phyloP scores from a whole-genome alignment of 2,329 filamentous ascomycete species.

The Colletotrichum musicola region DNA sequence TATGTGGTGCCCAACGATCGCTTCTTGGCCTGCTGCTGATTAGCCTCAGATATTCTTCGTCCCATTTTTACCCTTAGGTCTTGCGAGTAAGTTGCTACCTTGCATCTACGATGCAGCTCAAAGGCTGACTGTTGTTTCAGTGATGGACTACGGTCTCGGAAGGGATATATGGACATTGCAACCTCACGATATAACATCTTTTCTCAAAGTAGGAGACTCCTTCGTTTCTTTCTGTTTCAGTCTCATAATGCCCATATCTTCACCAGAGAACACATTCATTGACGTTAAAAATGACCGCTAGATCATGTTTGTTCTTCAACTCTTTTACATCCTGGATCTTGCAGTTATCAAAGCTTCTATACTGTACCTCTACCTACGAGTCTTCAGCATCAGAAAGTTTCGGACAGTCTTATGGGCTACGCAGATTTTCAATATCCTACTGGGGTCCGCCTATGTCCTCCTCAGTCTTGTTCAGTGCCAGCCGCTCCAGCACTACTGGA shows the following conservation, averaged over 20 bases:
- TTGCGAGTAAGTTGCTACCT: background rate
- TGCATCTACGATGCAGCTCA: too few species aligned
- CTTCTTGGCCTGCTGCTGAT: background rate
- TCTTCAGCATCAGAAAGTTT: constrained; percentile 6
- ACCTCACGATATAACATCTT: background rate
- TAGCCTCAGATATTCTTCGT: background rate
- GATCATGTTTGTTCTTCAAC: constrained; percentile 4
- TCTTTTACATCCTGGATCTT: constrained; percentile 6
- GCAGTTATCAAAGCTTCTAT: constrained; percentile 18
- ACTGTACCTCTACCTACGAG: background rate
- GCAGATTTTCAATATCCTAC: constrained; percentile 1
- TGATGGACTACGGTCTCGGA: constrained; percentile 6
- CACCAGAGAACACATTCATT: background rate
- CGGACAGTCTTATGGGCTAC: background rate
- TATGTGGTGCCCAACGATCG: background rate
- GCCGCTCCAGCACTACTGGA: background rate
- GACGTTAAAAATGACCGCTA: background rate
- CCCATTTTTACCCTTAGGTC: background rate
- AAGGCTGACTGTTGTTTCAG: background rate
- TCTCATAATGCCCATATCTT: too few species aligned
- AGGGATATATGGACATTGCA: constrained; percentile 9
- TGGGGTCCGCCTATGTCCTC: background rate
- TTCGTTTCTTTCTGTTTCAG: background rate
- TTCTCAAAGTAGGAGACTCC: background rate
- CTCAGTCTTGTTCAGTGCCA: constrained; percentile 7